phyloP scores from a whole-genome alignment of 352 stramenopile genomes.

The Peronospora farinosa region DNA sequence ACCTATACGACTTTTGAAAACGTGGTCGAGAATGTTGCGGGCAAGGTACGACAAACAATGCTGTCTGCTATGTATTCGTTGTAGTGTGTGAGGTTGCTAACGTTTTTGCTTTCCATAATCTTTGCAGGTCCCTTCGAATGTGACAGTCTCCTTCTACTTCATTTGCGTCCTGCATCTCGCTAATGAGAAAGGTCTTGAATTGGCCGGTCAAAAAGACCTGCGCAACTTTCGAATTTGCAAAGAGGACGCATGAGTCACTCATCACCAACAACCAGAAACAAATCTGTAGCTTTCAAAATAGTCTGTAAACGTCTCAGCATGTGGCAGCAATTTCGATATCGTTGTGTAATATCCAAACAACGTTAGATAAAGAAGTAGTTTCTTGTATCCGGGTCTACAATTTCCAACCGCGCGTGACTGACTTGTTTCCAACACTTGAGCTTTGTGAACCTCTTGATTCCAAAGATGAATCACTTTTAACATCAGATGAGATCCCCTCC shows the following conservation, averaged over 20 bases:
- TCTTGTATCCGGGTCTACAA: conserved; percentile 28
- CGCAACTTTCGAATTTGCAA: conserved; percentile 70
- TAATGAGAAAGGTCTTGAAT: conserved; percentile 95
- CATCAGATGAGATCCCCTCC: conserved; percentile 26
- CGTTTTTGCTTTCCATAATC: conserved; percentile 2
- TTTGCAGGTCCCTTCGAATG: conserved; percentile 84
- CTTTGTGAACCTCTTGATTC: conserved; percentile 19
- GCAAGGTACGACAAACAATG: conserved; percentile 39
- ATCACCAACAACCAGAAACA: background rate
- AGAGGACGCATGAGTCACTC: conserved; percentile 20
- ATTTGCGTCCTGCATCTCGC: conserved; percentile 98
- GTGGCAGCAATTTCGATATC: too few relatives aligned
- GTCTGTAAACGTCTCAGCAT: too few relatives aligned
- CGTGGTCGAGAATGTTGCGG: conserved; percentile 86
- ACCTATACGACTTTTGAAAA: conserved; percentile 80
- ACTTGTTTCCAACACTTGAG: conserved; percentile 8
- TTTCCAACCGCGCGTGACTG: conserved; percentile 56
- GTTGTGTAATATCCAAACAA: conserved; percentile 24
- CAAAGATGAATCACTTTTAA: conserved; percentile 20
- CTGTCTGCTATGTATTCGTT: background rate
- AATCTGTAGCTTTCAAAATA: too few relatives aligned
- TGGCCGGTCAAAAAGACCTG: conserved; percentile 74
- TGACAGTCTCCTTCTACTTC: conserved; percentile 98
- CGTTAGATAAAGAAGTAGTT: background rate
- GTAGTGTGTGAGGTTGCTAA: conserved; percentile 4